phyloP scores from a whole-genome alignment of 495 filamentous ascomycete species.

The Hypoxylon perforatum region DNA sequence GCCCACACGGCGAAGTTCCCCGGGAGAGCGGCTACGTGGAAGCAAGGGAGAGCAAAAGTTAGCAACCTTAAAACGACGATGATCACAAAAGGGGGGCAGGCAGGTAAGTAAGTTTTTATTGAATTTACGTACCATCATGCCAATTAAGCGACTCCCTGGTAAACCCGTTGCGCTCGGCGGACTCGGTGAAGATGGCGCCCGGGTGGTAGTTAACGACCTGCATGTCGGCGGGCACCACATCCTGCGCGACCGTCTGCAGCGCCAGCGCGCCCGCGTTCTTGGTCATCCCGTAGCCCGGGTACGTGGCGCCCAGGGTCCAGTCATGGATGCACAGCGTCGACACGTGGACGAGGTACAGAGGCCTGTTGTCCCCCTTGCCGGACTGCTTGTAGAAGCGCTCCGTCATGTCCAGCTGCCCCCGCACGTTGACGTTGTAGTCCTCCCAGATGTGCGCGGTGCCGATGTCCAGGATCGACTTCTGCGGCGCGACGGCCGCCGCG shows the following conservation, averaged over 20 bases:
- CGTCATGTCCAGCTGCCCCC: conserved; percentile 48
- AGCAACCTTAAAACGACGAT: neutral
- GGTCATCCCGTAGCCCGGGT: conserved; percentile 47
- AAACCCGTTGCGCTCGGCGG: conserved; percentile 30
- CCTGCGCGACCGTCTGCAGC: conserved; percentile 51
- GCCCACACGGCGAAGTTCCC: conserved; percentile 63
- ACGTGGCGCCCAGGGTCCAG: neutral
- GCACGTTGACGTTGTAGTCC: conserved; percentile 47
- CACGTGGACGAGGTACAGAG: conserved; percentile 52
- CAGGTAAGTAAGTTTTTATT: no score
- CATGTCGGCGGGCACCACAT: conserved; percentile 43
- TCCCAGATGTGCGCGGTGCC: conserved; percentile 45
- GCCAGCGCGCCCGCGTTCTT: conserved; percentile 54
- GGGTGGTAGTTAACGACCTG: conserved; percentile 60
- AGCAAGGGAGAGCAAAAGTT: neutral
- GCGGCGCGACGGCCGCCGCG: conserved; percentile 33
- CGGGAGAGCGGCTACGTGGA: conserved; percentile 56
- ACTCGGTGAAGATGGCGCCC: conserved; percentile 50
- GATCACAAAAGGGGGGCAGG: neutral
- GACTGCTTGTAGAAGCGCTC: conserved; percentile 49
- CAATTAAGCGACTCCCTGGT: conserved; percentile 33
- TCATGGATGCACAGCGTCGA: conserved; percentile 47
- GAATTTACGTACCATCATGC: conserved; percentile 53
- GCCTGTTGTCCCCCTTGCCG: conserved; percentile 4
- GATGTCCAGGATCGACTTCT: conserved; percentile 41